Conservation (phyloP, 306 rosid genomes). For the Rosa lucieae region DNA sequence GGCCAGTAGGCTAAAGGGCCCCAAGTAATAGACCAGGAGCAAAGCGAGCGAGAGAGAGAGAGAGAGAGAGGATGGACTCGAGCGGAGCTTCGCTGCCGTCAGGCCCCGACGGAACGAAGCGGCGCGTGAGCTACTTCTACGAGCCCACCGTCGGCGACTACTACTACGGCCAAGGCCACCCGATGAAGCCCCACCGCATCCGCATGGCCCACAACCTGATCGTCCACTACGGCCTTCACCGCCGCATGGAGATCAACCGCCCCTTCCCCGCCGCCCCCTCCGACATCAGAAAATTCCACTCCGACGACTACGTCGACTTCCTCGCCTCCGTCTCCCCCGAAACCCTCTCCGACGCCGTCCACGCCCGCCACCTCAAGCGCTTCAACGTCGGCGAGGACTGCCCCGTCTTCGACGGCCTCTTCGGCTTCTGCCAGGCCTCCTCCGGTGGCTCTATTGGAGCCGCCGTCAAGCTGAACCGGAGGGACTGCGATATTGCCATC, state of each 20-base stretch:
- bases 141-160: slow-evolving; percentile 77
- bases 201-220: slow-evolving; percentile 81
- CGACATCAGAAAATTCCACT: slow-evolving; percentile 62
- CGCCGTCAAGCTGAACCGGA: slow-evolving; percentile 72
- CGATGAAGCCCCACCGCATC: slow-evolving; percentile 84
- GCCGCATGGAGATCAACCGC: slow-evolving; percentile 80
- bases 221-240: slow-evolving; percentile 73
- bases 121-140: slow-evolving; percentile 75
- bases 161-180: slow-evolving; percentile 83
- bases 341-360: slow-evolving; percentile 39
- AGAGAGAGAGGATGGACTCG: slow-evolving; percentile 20
- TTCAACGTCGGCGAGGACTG: slow-evolving; percentile 86
- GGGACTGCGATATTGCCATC: slow-evolving; percentile 67
- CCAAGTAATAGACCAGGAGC: not conserved
- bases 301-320: slow-evolving; percentile 66
- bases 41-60: not conserved
- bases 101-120: slow-evolving; percentile 55
- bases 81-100: slow-evolving; percentile 57
- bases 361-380: slow-evolving; percentile 66
- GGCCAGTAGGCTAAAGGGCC: too few relatives aligned
- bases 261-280: slow-evolving; percentile 60
- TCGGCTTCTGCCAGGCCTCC: slow-evolving; percentile 71
- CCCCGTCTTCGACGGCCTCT: slow-evolving; percentile 76
- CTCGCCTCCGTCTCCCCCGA: slow-evolving; percentile 61
- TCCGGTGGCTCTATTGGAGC: slow-evolving; percentile 84